phyloP scores from a whole-genome alignment of 2,329 filamentous ascomycete species.

The Colletotrichum theobromicola region DNA sequence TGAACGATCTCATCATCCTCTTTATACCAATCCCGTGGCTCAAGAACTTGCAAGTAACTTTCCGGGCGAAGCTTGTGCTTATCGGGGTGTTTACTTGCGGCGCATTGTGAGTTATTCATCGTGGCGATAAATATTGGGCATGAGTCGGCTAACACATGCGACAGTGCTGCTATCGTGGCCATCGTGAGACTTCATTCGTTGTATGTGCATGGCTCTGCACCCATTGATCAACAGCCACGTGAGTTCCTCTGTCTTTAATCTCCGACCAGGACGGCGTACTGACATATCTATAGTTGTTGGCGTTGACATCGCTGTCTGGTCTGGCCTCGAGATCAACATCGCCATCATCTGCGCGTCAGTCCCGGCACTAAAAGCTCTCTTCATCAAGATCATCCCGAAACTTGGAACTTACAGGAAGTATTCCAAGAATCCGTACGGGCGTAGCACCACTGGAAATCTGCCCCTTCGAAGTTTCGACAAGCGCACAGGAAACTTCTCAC shows the following conservation, averaged over 20 bases:
- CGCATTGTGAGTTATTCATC: constrained; percentile 33
- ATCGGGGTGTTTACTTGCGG: constrained; percentile 42
- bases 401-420: background rate
- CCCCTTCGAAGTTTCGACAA: background rate
- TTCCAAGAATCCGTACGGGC: background rate
- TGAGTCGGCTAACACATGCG: background rate
- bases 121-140: background rate
- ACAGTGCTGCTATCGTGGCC: background rate
- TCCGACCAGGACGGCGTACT: background rate
- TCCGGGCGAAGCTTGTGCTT: constrained; percentile 46
- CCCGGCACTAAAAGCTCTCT: constrained; percentile 36
- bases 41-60: constrained; percentile 40
- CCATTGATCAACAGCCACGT: background rate
- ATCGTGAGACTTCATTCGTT: background rate
- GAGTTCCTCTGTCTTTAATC: background rate
- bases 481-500: background rate
- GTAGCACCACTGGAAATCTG: background rate
- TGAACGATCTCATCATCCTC: constrained; percentile 34
- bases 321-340: constrained; percentile 36
- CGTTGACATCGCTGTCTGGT: constrained; percentile 26
- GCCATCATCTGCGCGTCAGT: constrained; percentile 39
- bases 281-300: background rate
- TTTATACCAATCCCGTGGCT: constrained; percentile 34
- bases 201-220: background rate
- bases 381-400: constrained; percentile 28